Evolutionary conservation across 345 rosid genomes (phyloP).

Genomic region (Populus euphratica): DNA sequence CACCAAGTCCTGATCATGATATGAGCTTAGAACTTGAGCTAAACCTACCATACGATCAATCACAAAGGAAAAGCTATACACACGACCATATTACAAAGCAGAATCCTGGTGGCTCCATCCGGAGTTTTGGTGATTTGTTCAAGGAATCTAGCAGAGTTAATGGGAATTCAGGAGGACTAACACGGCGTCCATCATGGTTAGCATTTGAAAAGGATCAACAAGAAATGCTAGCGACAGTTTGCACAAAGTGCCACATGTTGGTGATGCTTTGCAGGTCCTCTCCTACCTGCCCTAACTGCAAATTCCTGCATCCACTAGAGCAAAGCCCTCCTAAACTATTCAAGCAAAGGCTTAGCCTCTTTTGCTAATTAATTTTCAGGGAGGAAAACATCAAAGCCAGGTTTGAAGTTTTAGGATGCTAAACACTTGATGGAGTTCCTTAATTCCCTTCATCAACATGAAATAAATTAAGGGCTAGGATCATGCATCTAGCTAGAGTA

Average conservation of each 20-base stretch:
- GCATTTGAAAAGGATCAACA: conserved; percentile 32
- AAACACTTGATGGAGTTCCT: background rate
- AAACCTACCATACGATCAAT: conserved; percentile 37
- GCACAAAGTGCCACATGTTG: conserved; percentile 75
- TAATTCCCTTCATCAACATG: background rate
- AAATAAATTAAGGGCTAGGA: background rate
- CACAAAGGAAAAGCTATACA: conserved; percentile 8
- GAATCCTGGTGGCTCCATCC: conserved; percentile 9
- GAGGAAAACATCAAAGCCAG: background rate
- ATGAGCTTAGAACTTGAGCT: conserved; percentile 78
- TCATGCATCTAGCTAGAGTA: too few species aligned
- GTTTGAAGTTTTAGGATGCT: background rate
- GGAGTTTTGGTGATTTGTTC: conserved; percentile 13
- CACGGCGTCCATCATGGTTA: conserved; percentile 49
- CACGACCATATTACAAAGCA: conserved; percentile 10
- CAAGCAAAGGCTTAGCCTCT: conserved; percentile 50
- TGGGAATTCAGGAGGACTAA: conserved; percentile 17
- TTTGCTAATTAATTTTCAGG: conserved; percentile 23
- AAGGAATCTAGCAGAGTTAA: conserved; percentile 16
- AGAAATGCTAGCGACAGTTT: conserved; percentile 78
- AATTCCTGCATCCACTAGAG: conserved; percentile 72
- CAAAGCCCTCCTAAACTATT: conserved; percentile 44
- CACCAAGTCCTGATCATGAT: conserved; percentile 19
- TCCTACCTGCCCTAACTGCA: conserved; percentile 89
- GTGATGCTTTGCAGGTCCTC: conserved; percentile 74